Evolutionary conservation across 305 asterid species (phyloP).

Genomic region (Rubia tinctorum): DNA sequence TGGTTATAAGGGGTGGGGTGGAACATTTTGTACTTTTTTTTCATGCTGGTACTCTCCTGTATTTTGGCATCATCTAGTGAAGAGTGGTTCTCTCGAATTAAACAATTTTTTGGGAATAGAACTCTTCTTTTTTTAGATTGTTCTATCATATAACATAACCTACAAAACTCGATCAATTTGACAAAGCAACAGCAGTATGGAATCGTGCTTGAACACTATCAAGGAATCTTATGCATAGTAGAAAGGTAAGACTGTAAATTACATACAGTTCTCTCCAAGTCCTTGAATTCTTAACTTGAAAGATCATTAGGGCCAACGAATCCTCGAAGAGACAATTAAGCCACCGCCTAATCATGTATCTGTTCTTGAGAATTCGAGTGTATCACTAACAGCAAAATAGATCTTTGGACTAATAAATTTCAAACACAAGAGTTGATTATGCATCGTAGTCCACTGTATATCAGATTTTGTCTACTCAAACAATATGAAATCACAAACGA

Average conservation of each 20-base stretch:
- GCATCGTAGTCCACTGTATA: not conserved
- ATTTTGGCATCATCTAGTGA: too few species aligned
- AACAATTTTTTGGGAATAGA: too few species aligned
- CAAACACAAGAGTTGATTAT: not conserved
- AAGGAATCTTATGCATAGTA: not conserved
- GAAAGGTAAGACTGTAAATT: not conserved
- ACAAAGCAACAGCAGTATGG: too few species aligned
- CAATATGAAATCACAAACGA: not conserved
- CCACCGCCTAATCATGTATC: not conserved
- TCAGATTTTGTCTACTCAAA: not conserved
- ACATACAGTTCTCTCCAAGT: not conserved
- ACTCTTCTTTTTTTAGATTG: too few species aligned
- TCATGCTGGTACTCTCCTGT: too few species aligned
- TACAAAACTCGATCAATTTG: too few species aligned
- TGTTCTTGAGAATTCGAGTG: not conserved
- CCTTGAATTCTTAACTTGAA: constrained; percentile 34
- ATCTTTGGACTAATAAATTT: not conserved
- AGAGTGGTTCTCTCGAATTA: too few species aligned
- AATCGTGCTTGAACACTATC: not conserved
- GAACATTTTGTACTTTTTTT: too few species aligned
- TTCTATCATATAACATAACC: too few species aligned
- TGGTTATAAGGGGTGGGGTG: too few species aligned
- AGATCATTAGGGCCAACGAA: constrained; percentile 50
- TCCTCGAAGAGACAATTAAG: constrained; percentile 47
- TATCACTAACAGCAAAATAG: not conserved